Base-by-base conservation (phyloP, 495 filamentous ascomycete species). In the Schizothecium vesticola region DNA sequence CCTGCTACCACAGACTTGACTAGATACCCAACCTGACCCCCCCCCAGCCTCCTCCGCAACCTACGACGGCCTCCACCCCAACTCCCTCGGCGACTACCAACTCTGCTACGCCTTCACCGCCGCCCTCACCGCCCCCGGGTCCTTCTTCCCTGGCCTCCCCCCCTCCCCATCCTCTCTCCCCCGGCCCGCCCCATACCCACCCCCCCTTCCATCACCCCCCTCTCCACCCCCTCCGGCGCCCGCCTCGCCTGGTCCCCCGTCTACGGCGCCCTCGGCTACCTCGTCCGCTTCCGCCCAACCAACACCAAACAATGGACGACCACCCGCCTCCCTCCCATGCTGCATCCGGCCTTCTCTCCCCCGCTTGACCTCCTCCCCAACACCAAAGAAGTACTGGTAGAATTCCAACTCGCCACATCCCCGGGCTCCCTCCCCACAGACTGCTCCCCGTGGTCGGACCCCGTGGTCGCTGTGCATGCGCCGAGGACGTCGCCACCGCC, bases 1-100 rank as follows among this genome's bases (percentile, higher is more conserved):
- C n/a, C 21, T 9, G 2, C 28, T 10, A 11, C 31, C 10, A 0
- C 22, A 22, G 28, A 8, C 28, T 12, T 57, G 23, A 12, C 22
- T 13, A 33, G 24, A 13, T 65, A 10, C 13, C 11, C 23, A 43
- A 16, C 23, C 59, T 61, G n/a, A 56, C 43, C 56, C 16, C 51
- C 28, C 28, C 28, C 28, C 28, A 22, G 60, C 36, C 63, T 73
- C 72, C 25, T 65, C 73, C 2, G 75, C 67, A 1, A 68, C 74
- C 12, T 78, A 78, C 60, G 78, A 80, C 62, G 78, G 78, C n/a
- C 70, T 80, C 19, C 78, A 80, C 26, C 78, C 78, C 19, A 77
- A 77, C 29, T 69, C 73, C 13, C 64, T 76, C 2, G 78, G 78
- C 24, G 76, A 80, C 29, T 78, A 71, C 63, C 60, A 77, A 43